Evolutionary conservation across 495 filamentous ascomycete genomes (phyloP).

Genomic region (Pseudevernia furfuracea): DNA sequence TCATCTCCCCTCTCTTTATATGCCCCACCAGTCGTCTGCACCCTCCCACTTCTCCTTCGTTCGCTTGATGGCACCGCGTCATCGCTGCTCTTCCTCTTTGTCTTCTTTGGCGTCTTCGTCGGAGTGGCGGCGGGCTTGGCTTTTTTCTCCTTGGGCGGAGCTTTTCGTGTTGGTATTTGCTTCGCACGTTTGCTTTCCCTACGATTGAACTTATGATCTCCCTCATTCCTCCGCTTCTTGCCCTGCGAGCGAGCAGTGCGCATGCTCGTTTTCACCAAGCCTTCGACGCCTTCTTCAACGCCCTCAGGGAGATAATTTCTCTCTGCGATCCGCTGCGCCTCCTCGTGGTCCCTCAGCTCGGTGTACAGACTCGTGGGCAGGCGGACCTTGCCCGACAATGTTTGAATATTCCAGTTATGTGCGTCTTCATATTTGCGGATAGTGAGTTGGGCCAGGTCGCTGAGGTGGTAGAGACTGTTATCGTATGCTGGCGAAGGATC

Average conservation of each 20-base stretch:
- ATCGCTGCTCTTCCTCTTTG: constrained; percentile 34
- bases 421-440: constrained; percentile 71
- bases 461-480: constrained; percentile 71
- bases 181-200: constrained; percentile 41
- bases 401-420: constrained; percentile 57
- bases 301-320: constrained; percentile 76
- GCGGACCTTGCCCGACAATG: constrained; percentile 72
- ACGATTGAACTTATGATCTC: constrained; percentile 26
- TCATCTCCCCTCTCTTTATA: constrained; percentile 52
- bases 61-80: constrained; percentile 32
- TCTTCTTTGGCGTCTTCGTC: constrained; percentile 32
- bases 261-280: constrained; percentile 47
- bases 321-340: constrained; percentile 74
- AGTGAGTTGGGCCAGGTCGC: constrained; percentile 75
- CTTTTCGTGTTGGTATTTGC: constrained; percentile 36
- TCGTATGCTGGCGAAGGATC: constrained; percentile 33
- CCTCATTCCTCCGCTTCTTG: constrained; percentile 47
- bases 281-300: constrained; percentile 70
- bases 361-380: constrained; percentile 72
- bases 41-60: constrained; percentile 36
- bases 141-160: constrained; percentile 35
- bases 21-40: constrained; percentile 26
- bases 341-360: constrained; percentile 62
- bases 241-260: constrained; percentile 31
- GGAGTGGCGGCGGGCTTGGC: constrained; percentile 22